Evolutionary conservation across 2,329 filamentous ascomycete genomes (phyloP), one percentile per base, ranked within the genome.

Genomic region (Colletotrichum kahawae): DNA sequence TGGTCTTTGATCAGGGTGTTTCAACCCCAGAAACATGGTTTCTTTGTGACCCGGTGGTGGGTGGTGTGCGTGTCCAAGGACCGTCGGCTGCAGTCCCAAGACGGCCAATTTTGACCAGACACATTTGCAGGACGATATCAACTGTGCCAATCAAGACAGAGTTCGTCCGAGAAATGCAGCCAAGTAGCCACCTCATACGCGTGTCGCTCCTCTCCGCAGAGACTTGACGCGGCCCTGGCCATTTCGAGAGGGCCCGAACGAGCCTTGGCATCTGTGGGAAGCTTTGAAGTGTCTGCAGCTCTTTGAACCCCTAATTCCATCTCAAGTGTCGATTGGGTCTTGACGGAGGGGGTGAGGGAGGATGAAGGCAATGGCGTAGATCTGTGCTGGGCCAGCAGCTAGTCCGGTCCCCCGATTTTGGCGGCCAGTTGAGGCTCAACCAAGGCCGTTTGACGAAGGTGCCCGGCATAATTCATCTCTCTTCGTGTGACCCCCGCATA

Each of bases 231-330:
- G 62, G 38, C 38, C 54, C n/a, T 65, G 36, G 24, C 14, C 9
- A 10, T 5, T 65, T 65, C n/a, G 4, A 24, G 1, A 65, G 33
- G 8, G 24, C 18, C 38, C 38, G 18, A 67, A 38, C 27, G 18
- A 29, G 67, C 18, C 67, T 69, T 69, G 67, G 67, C 67, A 69
- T 29, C 36, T 51, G 56, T 31, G 18, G 43, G 34, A 51, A 69
- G 56, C 67, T 69, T 62, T 69, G 67, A 69, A 60, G n/a, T 54
- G 29, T 63, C n/a, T 34, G 21, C 48, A 27, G 36, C 48, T 69
- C 67, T 69, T 62, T 62, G 67, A 62, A 62, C 67, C 67, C 67
- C n/a, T 69, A 36, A 69, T 62, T 62, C 54, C 67, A 29, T 69
- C 36, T 59, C 67, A 54, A 60, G 9, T 13, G 31, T 27, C n/a